Conservation (phyloP, 2,329 filamentous ascomycete species). For the Ophiostoma perfectum region DNA sequence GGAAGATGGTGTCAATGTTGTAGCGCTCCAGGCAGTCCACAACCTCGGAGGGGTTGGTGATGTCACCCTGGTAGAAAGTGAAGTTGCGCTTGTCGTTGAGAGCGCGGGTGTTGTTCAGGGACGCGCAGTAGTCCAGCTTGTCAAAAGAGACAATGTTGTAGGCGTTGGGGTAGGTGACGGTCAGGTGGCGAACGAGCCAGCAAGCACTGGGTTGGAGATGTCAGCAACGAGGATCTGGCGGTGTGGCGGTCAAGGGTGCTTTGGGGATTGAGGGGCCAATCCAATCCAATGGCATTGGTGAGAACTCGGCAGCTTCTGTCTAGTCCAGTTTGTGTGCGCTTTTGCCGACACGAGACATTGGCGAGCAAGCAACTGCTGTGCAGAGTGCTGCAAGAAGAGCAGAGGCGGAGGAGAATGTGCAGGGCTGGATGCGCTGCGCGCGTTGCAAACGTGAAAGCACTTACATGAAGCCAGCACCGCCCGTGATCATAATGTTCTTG, state of each 20-base stretch:
- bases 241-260: too few species aligned
- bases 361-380: too few species aligned
- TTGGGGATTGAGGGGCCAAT: too few species aligned
- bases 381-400: too few species aligned
- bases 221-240: too few species aligned
- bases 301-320: too few species aligned
- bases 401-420: too few species aligned
- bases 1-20: slow-evolving; percentile 72
- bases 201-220: slow-evolving; percentile 53
- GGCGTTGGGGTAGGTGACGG: slow-evolving; percentile 63
- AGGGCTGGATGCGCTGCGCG: too few species aligned
- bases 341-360: too few species aligned
- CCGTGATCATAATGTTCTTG: slow-evolving; percentile 77
- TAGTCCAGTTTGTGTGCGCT: too few species aligned
- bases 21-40: slow-evolving; percentile 64
- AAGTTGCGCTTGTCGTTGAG: slow-evolving; percentile 67
- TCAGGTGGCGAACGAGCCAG: slow-evolving; percentile 76
- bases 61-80: slow-evolving; percentile 72
- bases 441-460: slow-evolving; percentile 29
- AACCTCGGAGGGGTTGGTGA: slow-evolving; percentile 66
- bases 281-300: too few species aligned
- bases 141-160: slow-evolving; percentile 82
- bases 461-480: slow-evolving; percentile 81
- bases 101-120: slow-evolving; percentile 69
- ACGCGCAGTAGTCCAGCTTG: slow-evolving; percentile 78